These are phyloP conservation scores for Aspergillus neotritici DNA, from an alignment of 2,329 filamentous ascomycete species.

Conservation along the genomic window DNA sequence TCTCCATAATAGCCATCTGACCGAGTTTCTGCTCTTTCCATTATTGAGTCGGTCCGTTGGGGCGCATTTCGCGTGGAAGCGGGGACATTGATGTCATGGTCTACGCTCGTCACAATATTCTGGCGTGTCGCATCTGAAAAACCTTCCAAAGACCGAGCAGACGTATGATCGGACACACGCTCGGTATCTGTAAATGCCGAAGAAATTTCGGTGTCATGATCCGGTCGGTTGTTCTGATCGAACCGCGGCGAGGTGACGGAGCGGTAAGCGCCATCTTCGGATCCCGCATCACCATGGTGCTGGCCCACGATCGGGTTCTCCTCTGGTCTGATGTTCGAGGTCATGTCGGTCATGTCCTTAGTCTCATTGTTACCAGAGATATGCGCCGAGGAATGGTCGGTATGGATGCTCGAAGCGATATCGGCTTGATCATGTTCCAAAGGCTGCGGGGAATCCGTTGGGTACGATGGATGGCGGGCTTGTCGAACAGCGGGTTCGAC, in stretches of 20 bases:
- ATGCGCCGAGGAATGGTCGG: constrained; percentile 16
- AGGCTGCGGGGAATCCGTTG: constrained; percentile 16
- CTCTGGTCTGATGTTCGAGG: too few species aligned
- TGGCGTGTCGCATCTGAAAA: neutral
- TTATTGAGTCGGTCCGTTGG: neutral
- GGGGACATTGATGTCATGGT: neutral
- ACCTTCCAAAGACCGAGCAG: neutral
- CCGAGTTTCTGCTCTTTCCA: neutral
- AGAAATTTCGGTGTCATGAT: constrained; percentile 2
- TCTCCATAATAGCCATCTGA: constrained; percentile 5
- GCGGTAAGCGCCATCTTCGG: constrained; percentile 19
- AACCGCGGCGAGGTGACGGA: constrained; percentile 9
- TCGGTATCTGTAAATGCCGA: neutral
- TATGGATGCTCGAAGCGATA: constrained; percentile 18
- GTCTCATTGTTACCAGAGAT: constrained; percentile 9
- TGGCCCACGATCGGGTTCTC: too few species aligned
- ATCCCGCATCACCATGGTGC: constrained; percentile 15
- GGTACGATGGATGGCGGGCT: constrained; percentile 36
- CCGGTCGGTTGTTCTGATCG: constrained; percentile 9
- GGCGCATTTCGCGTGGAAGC: constrained; percentile 1
- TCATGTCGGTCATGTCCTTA: too few species aligned
- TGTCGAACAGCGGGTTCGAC: constrained; percentile 41
- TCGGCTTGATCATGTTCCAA: constrained; percentile 19
- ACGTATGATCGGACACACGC: neutral
- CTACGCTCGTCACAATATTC: neutral